Conservation (phyloP, 805 yeast genomes). For the Suhomyces kilbournensis region DNA sequence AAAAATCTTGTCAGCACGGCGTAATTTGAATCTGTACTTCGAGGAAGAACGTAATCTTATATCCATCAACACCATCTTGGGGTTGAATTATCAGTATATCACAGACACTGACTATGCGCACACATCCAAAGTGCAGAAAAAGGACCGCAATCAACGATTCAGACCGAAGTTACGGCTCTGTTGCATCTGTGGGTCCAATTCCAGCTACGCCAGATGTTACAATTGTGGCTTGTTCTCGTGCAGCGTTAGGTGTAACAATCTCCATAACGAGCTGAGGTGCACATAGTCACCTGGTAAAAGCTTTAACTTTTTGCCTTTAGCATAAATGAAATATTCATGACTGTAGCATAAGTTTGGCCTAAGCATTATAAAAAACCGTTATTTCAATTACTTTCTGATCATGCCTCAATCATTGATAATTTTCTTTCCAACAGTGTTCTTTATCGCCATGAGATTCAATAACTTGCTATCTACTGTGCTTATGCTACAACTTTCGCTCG, state of each 20-base stretch:
- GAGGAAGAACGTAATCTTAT: slow-evolving; percentile 46
- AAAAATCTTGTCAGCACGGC: slow-evolving; percentile 38
- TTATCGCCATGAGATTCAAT: background rate
- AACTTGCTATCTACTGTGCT: background rate
- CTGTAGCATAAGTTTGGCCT: background rate
- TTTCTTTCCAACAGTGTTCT: background rate
- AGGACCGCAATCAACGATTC: slow-evolving; percentile 9
- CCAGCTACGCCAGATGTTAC: slow-evolving; percentile 38
- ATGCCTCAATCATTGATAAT: background rate
- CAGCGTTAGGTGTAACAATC: slow-evolving; percentile 37
- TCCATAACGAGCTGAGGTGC: slow-evolving; percentile 44
- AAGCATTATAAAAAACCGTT: background rate
- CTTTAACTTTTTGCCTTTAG: background rate
- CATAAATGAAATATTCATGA: background rate
- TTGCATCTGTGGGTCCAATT: slow-evolving; percentile 38
- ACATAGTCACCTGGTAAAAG: background rate
- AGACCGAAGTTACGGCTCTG: slow-evolving; percentile 38
- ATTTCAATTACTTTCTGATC: background rate
- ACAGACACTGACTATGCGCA: slow-evolving; percentile 26
- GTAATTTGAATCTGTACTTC: slow-evolving; percentile 43
- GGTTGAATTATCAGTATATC: slow-evolving; percentile 39
- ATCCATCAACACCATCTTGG: slow-evolving; percentile 40
- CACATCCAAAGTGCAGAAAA: slow-evolving; percentile 13
- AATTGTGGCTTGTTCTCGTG: slow-evolving; percentile 41
- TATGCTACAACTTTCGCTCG: background rate